These are phyloP conservation scores for Penicillium sclerotigenum DNA, from an alignment of 2,329 filamentous ascomycete species.

Conservation along the genomic window DNA sequence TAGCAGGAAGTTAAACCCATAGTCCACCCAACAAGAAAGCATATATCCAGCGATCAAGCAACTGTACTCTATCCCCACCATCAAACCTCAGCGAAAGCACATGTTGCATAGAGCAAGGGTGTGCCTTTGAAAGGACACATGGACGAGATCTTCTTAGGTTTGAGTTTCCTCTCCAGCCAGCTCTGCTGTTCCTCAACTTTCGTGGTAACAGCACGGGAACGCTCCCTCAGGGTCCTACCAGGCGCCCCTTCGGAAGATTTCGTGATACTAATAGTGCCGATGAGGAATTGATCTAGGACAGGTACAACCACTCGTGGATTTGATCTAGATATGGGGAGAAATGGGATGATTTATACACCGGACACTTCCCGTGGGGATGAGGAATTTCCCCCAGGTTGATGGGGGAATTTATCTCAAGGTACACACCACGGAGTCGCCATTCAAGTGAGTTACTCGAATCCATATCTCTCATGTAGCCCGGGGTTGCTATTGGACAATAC, in stretches of 20 bases:
- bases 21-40: constrained; percentile 42
- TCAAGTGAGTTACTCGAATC: not conserved
- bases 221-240: constrained; percentile 21
- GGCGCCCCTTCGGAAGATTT: constrained; percentile 1
- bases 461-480: not conserved
- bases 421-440: not conserved
- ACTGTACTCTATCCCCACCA: constrained; percentile 43
- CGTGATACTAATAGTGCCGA: constrained; percentile 1
- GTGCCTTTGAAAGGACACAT: constrained; percentile 41
- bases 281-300: not conserved
- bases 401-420: not conserved
- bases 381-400: constrained; percentile 12
- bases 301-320: not conserved
- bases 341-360: constrained; percentile 20
- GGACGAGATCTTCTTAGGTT: constrained; percentile 36
- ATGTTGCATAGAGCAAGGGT: constrained; percentile 37
- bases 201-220: constrained; percentile 23
- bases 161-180: constrained; percentile 38
- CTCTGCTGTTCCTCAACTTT: constrained; percentile 25
- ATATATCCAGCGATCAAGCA: constrained; percentile 40
- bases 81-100: constrained; percentile 39
- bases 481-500: not conserved
- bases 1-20: constrained; percentile 38
- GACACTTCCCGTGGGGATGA: constrained; percentile 12
- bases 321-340: not conserved